Evolutionary conservation across 2,329 filamentous ascomycete species (phyloP), one percentile per base, ranked within the genome.

Genomic region (Fonsecaea pedrosoi): DNA sequence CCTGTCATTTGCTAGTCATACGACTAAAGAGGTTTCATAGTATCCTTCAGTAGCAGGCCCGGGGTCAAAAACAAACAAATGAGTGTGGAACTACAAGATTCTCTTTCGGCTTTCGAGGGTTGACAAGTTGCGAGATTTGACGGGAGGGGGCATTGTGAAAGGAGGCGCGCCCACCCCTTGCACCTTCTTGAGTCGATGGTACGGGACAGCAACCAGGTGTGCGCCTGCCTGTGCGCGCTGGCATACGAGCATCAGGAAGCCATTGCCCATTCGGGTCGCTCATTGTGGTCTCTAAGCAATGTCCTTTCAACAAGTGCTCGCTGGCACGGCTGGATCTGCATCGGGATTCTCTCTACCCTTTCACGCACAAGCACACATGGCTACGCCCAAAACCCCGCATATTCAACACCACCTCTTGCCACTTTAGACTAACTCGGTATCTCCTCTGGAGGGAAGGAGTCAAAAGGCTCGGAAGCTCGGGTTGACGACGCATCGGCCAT

Each of bases 1-100:
- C 25, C 32, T 10, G 45, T n/a, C 21, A 35, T 62, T 15, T 32
- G 45, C 62, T 61, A 63, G 40, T 40, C 35, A 60, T 66, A 53
- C 35, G 34, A 32, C 30, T 60, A 48, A 57, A 42, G 38, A 37
- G 37, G 32, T 42, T 62, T 62, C 35, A 42, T 66, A 58, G 53
- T 37, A 35, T 54, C 30, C n/a, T 32, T 58, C 54, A 54, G 38
- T 30, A 48, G 38, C 53, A 56, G 32, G 37, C 38, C 48, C 38
- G 21, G 5, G 10, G n/a, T 18, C 10, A 37, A 35, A 34, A 54
- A 55, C 54, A 34, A 59, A 58, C 50, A 61, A 56, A 55, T 25
- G 42, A 53, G 42, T 25, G 45, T 50, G 10, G 18, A 50, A 21
- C 18, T 50, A 50, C 45, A 18, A 25, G 45, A 12, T 30, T 50